Evolutionary conservation across 306 rosid species (phyloP), one percentile per base, ranked within the genome.

Genomic region (Prunus mongolica): DNA sequence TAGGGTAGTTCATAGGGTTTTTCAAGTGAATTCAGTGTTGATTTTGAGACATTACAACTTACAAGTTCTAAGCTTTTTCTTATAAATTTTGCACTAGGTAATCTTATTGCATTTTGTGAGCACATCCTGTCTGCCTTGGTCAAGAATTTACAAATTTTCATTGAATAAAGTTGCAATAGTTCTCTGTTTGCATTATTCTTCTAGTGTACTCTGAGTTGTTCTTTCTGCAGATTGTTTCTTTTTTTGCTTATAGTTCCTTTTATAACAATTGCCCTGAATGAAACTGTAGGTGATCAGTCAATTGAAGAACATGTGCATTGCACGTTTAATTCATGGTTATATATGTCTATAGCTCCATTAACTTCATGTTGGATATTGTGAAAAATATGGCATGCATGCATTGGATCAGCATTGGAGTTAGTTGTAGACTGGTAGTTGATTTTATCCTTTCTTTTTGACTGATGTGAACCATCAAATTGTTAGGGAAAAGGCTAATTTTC

Each of bases 401-500:
- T 62, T 58, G 54, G 80, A 81, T 72, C 20, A 22, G 56, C 58
- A 56, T 50, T 60, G 77, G 71, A 64, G 77, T 82, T 81, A 57
- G 82, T 75, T 83, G 86, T 75, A 56, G 87, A 83, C 66, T 73
- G 83, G 80, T 84, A 72, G 84, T 76, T 79, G 66, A 41, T 69
- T 45, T 70, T 45, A 52, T 60, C 55, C 25, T 16, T 38, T 24
- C 58, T 46, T 41, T 57, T 38, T 44, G 69, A 25, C 27, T 5
- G 45, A 47, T 64, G 70, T 70, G 46, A 73, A 73, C 72, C 7
- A 51, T 34, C 71, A 38, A 55, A 69, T 8, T 55, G 38, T 27
- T 69, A 6, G 41, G 68, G 30, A 14, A 38, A 44, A 5, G 73
- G 56, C 54, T 60, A 14, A 15, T 63, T 28, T 32, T 56, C 34